phyloP scores from a whole-genome alignment of 2,329 filamentous ascomycete genomes.

The Acephala macrosclerotiorum region DNA sequence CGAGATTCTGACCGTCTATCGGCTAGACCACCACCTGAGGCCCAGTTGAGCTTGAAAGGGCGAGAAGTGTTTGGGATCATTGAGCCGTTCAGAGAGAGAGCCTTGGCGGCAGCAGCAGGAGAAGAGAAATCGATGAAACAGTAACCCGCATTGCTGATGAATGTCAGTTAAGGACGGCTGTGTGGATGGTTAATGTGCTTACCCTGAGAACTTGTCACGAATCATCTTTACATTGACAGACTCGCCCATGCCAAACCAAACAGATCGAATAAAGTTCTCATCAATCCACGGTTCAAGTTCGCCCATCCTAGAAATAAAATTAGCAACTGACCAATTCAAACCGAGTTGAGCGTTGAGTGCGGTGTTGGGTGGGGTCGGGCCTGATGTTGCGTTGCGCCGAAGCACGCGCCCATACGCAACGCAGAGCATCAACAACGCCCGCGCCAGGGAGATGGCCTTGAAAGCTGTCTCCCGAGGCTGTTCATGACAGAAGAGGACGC shows the following conservation, averaged over 20 bases:
- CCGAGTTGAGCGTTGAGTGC: slow-evolving; percentile 53
- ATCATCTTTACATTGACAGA: slow-evolving; percentile 99
- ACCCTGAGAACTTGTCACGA: slow-evolving; percentile 98
- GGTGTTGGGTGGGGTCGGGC: neutral
- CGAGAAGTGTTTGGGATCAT: slow-evolving; percentile 93
- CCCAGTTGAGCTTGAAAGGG: slow-evolving; percentile 99
- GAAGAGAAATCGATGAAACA: slow-evolving; percentile 95
- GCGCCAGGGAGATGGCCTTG: neutral
- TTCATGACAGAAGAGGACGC: neutral
- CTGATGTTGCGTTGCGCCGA: neutral
- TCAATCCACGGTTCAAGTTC: slow-evolving; percentile 99
- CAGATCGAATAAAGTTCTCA: slow-evolving; percentile 95
- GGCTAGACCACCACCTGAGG: slow-evolving; percentile 91
- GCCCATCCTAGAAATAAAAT: slow-evolving; percentile 78
- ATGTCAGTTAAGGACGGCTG: slow-evolving; percentile 23
- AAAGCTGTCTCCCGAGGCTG: neutral
- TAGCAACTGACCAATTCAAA: slow-evolving; percentile 35
- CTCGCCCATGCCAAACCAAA: slow-evolving; percentile 91
- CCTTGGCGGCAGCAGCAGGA: slow-evolving; percentile 87
- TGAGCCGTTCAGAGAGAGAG: slow-evolving; percentile 86
- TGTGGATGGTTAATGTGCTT: slow-evolving; percentile 46
- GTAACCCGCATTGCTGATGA: slow-evolving; percentile 87
- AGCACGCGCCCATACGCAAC: neutral
- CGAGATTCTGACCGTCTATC: slow-evolving; percentile 77
- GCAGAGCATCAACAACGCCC: neutral